phyloP scores from a whole-genome alignment of 1,139 yeast genomes.

The Diutina mesorugosa region DNA sequence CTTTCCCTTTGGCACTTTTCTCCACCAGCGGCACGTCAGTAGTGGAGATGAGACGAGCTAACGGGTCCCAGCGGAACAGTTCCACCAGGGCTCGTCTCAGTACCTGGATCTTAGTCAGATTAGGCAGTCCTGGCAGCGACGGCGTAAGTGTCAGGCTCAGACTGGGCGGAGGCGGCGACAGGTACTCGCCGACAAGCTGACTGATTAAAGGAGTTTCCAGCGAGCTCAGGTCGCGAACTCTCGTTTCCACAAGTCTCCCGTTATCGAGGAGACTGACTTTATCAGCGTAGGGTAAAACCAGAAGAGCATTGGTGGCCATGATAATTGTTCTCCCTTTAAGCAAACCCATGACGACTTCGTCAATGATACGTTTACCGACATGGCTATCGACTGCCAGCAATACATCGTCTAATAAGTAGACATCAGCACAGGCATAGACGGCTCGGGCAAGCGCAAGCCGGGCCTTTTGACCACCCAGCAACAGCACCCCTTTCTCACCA shows the following conservation, averaged over 20 bases:
- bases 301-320: slow-evolving; percentile 25
- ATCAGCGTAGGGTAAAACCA: slow-evolving; percentile 20
- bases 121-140: background rate
- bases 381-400: slow-evolving; percentile 2
- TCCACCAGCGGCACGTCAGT: slow-evolving; percentile 7
- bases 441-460: background rate
- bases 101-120: background rate
- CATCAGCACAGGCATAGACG: background rate
- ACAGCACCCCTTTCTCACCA: background rate
- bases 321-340: slow-evolving; percentile 18
- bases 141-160: background rate
- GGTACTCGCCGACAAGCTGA: slow-evolving; percentile 10
- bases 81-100: slow-evolving; percentile 9
- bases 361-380: background rate
- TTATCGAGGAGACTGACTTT: slow-evolving; percentile 15
- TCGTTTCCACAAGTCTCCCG: slow-evolving; percentile 15
- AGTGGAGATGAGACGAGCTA: background rate
- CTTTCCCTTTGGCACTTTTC: slow-evolving; percentile 16
- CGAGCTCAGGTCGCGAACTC: slow-evolving; percentile 4
- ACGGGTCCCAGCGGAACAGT: background rate
- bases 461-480: slow-evolving; percentile 1
- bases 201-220: slow-evolving; percentile 14
- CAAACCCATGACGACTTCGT: background rate
- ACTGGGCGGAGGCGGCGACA: background rate
- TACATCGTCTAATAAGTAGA: background rate